Conservation (phyloP, 495 filamentous ascomycete genomes). For the Aspergillus baeticus region DNA sequence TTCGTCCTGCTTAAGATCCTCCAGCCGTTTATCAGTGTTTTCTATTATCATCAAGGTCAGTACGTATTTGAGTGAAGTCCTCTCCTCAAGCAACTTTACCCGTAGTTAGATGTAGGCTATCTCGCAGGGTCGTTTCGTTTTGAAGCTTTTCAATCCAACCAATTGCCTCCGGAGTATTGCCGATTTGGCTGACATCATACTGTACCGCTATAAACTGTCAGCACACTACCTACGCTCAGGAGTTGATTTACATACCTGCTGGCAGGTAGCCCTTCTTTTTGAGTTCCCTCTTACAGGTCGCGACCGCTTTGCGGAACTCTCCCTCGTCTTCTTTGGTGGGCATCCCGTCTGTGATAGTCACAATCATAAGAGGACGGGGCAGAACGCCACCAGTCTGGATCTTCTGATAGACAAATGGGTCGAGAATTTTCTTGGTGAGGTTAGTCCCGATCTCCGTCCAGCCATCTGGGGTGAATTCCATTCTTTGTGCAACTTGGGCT, state of each 20-base stretch:
- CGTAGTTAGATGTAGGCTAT: not conserved
- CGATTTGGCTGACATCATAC: slow-evolving; percentile 3
- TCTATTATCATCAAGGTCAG: not conserved
- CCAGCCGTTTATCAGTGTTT: not conserved
- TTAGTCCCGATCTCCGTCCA: not conserved
- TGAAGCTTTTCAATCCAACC: not conserved
- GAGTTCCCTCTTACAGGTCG: not conserved
- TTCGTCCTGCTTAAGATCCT: not conserved
- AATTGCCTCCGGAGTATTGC: not conserved
- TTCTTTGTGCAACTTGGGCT: not conserved
- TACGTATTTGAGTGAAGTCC: no score
- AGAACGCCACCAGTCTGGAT: not conserved
- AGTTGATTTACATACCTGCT: not conserved
- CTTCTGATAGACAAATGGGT: not conserved
- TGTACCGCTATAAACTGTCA: not conserved
- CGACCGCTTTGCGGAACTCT: not conserved
- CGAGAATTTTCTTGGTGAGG: not conserved
- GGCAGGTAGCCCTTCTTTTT: not conserved
- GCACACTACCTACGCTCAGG: not conserved
- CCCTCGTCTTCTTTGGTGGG: not conserved
- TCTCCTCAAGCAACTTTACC: no score
- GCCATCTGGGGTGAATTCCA: not conserved
- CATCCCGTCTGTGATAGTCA: not conserved
- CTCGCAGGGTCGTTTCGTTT: not conserved
- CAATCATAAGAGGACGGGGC: not conserved